phyloP scores from a whole-genome alignment of 495 filamentous ascomycete species.

The Penicillium tannophilum region DNA sequence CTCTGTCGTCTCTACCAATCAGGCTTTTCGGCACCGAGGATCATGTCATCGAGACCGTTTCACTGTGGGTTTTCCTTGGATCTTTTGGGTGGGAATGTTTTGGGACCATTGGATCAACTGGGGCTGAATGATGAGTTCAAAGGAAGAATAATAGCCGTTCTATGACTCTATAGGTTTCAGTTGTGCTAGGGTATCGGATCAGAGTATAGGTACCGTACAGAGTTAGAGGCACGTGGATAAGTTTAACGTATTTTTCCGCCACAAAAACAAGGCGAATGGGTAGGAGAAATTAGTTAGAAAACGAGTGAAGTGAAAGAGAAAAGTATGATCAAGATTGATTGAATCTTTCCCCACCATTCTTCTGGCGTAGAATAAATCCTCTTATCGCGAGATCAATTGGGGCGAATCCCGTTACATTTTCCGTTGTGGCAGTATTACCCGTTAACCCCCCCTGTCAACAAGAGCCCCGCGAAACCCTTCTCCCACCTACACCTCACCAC shows the following conservation, averaged over 20 bases:
- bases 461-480: constrained; percentile 43
- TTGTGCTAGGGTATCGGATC: not conserved
- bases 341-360: not conserved
- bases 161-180: not conserved
- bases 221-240: not conserved
- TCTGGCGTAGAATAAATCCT: not conserved
- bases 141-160: not conserved
- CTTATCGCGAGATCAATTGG: constrained; percentile 7
- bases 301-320: not conserved
- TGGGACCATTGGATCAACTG: not conserved
- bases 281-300: not conserved
- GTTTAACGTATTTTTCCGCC: not conserved
- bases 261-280: not conserved
- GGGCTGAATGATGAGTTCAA: constrained; percentile 1
- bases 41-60: constrained; percentile 11
- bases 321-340: not conserved
- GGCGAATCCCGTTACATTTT: constrained; percentile 28
- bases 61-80: not conserved
- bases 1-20: constrained; percentile 5
- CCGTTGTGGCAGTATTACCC: constrained; percentile 37
- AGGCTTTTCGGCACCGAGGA: not conserved
- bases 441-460: constrained; percentile 43
- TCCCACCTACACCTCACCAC: constrained; percentile 25
- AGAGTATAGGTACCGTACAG: not conserved
- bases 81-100: not conserved